phyloP scores from a whole-genome alignment of 805 yeast genomes.

The Wickerhamomyces alni region DNA sequence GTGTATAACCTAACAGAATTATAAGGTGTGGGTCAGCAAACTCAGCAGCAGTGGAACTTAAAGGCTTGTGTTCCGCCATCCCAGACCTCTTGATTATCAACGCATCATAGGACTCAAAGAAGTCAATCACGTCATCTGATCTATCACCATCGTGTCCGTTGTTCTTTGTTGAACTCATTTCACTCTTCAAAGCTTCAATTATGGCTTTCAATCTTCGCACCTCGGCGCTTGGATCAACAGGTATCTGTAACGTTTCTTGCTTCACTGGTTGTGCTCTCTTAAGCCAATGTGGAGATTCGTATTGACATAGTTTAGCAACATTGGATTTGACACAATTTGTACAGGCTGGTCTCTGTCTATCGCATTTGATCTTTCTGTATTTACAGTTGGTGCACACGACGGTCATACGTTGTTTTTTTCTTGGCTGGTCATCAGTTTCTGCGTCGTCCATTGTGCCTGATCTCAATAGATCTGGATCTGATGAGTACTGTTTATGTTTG shows the following conservation, averaged over 20 bases:
- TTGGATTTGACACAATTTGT: conserved; percentile 26
- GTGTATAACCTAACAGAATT: conserved; percentile 18
- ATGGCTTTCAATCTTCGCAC: conserved; percentile 1
- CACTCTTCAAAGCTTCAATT: neutral
- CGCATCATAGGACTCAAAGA: conserved; percentile 15
- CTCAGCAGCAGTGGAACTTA: conserved; percentile 13
- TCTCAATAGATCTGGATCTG: no score
- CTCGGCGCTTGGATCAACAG: neutral
- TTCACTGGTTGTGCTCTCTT: conserved; percentile 6
- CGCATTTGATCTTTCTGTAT: conserved; percentile 36
- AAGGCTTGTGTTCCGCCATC: conserved; percentile 22
- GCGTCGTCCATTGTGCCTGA: no score
- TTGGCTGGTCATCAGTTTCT: conserved; percentile 10
- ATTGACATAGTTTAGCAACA: conserved; percentile 22
- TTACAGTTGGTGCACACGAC: conserved; percentile 34
- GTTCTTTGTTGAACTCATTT: neutral
- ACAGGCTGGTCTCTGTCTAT: conserved; percentile 32
- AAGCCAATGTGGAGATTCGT: conserved; percentile 24
- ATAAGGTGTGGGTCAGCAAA: conserved; percentile 19
- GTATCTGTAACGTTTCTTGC: no score
- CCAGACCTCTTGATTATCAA: conserved; percentile 20
- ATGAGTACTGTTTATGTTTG: no score
- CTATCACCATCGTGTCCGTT: conserved; percentile 6
- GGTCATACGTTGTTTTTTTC: conserved; percentile 30
- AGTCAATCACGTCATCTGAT: conserved; percentile 16